Evolutionary conservation across 169 alveolate genomes (phyloP), one percentile per base, ranked within the genome.

Genomic region (Plasmodium reichenowi): DNA sequence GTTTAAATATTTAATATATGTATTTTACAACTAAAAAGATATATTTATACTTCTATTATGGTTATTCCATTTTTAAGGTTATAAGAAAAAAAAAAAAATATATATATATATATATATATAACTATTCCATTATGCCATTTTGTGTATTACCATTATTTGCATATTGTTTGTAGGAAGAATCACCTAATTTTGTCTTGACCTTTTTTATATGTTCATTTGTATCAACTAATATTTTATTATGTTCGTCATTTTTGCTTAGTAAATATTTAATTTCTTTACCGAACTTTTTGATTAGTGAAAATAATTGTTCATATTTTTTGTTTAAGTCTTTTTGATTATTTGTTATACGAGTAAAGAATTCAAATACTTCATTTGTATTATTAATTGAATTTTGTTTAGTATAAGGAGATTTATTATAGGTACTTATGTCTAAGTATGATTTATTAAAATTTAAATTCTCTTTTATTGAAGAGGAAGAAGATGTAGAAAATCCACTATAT

Each of bases 191-290:
- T 15, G 73, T 17, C 59, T 78, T 78, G 64, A 78, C 67, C 47
- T 45, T 63, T 52, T 78, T 78, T 12, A 78, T 71, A 45, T 59
- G 67, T 78, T 78, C 89, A 20, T 78, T 78, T 54, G 89, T 78
- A 43, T 78, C 89, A 22, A 66, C 32, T 12, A 78, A 62, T n/a
- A 78, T 64, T 43, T 71, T 59, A 24, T 54, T 78, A 54, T 78
- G 54, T 70, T 78, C 89, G 26, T 78, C 74, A 78, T 78, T 78
- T 78, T 66, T 78, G 56, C 43, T 59, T 13, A 78, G 89, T 32
- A 78, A 70, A 70, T 78, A 78, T 48, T 78, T 78, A 47, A 78
- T 78, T 78, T 78, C 89, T 52, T 78, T 78, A 45, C 89, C 89
- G 50, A 78, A 78, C 43, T 78, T 78, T 64, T 78, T 78, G 54